phyloP scores from a whole-genome alignment of 2,329 filamentous ascomycete species.

The Colletotrichum graminicola region DNA sequence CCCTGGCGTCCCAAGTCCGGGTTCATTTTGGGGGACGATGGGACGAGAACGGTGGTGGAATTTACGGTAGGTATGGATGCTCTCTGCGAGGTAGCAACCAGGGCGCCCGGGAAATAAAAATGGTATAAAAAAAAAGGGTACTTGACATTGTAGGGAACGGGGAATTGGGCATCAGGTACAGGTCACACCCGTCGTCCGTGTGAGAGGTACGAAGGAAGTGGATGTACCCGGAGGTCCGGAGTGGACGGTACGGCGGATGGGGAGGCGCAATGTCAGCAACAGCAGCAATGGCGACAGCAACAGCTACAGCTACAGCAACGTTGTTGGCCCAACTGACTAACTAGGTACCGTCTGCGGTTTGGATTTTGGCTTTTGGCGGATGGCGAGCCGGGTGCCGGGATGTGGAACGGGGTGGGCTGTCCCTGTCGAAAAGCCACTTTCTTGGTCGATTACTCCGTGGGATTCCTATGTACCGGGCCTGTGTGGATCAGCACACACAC shows the following conservation, averaged over 20 bases:
- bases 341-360: not conserved
- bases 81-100: not conserved
- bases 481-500: not conserved
- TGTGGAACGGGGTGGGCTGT: constrained; percentile 9
- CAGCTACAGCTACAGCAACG: not conserved
- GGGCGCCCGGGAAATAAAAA: not conserved
- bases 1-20: constrained; percentile 18
- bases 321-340: not conserved
- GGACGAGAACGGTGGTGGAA: constrained; percentile 35
- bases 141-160: not conserved
- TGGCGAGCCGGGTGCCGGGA: constrained; percentile 32
- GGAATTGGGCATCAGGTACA: constrained; percentile 9
- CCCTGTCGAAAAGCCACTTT: constrained; percentile 8
- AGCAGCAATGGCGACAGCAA: not conserved
- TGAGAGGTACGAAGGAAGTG: constrained; percentile 17
- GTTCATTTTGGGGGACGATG: constrained; percentile 10
- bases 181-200: constrained; percentile 7
- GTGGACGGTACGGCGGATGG: constrained; percentile 10
- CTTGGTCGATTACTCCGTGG: not conserved
- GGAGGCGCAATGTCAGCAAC: not conserved
- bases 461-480: not conserved
- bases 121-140: not conserved
- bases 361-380: constrained; percentile 19
- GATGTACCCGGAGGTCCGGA: constrained; percentile 40
- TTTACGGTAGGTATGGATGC: constrained; percentile 9